phyloP scores from a whole-genome alignment of 192 early-diverging fungal species.

The Coemansia brasiliensis region DNA sequence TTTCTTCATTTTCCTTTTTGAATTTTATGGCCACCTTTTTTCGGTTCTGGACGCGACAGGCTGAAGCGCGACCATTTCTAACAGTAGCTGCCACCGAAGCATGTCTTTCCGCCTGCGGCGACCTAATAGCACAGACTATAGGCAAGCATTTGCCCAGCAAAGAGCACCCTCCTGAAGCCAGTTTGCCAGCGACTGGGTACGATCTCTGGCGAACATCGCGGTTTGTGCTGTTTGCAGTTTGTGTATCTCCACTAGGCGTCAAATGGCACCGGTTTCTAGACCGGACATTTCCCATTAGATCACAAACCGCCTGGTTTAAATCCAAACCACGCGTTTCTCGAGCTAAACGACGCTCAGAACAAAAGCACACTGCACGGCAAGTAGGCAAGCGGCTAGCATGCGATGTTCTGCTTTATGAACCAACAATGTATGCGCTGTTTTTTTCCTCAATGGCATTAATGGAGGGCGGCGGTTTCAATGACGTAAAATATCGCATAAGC shows the following conservation, averaged over 20 bases:
- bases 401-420: constrained; percentile 48
- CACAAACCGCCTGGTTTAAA: constrained; percentile 49
- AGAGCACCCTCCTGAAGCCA: not conserved
- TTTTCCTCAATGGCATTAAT: constrained; percentile 51
- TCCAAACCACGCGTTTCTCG: constrained; percentile 10
- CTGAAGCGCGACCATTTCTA: constrained; percentile 50
- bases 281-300: constrained; percentile 45
- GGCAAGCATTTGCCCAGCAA: constrained; percentile 22
- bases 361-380: constrained; percentile 25
- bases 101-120: constrained; percentile 51
- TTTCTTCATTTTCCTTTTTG: constrained; percentile 5
- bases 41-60: constrained; percentile 55
- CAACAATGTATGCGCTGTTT: constrained; percentile 43
- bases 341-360: constrained; percentile 36
- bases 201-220: constrained; percentile 46
- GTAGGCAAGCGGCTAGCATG: constrained; percentile 46
- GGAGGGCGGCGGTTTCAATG: constrained; percentile 41
- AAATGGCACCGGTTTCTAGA: constrained; percentile 55
- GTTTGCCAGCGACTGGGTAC: constrained; percentile 15
- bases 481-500: constrained; percentile 29
- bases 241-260: constrained; percentile 49
- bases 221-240: constrained; percentile 47
- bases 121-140: constrained; percentile 52
- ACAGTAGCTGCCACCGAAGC: constrained; percentile 54
- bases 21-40: constrained; percentile 49